A percentile compares a stretch with the other conserved stretches of the same genome.
phyloP scores from a whole-genome alignment of 75 land plant species.

The Cupressus sempervirens region DNA sequence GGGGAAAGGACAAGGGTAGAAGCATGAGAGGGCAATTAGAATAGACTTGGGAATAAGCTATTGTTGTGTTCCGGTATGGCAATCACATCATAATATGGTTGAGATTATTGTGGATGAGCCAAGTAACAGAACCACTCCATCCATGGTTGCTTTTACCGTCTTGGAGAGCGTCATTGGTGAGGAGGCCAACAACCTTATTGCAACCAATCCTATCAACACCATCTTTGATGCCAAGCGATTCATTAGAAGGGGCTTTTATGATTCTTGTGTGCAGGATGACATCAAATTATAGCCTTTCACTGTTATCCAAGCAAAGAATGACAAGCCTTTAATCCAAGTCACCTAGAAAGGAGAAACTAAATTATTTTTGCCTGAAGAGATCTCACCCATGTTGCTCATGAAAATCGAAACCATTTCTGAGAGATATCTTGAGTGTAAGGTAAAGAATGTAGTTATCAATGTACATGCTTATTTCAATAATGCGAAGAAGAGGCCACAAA shows the following conservation, averaged over 20 bases:
- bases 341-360: conserved; percentile 12
- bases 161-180: conserved; percentile 8
- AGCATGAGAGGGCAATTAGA: background rate
- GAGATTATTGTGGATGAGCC: background rate
- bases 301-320: conserved; percentile 6
- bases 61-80: background rate
- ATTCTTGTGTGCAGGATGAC: conserved; percentile 18
- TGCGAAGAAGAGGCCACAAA: conserved; percentile 16
- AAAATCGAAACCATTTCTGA: conserved; percentile 23
- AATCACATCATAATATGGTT: background rate
- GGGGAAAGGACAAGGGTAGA: no score
- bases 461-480: conserved; percentile 20
- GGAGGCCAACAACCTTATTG: background rate
- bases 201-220: background rate
- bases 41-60: background rate
- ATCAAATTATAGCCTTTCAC: conserved; percentile 19
- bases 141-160: no score
- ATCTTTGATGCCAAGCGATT: conserved; percentile 10
- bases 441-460: conserved; percentile 25
- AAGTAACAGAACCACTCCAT: background rate
- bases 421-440: conserved; percentile 1
- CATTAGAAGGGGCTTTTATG: conserved; percentile 17
- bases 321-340: conserved; percentile 20
- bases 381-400: conserved; percentile 20
- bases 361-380: conserved; percentile 19